phyloP scores from a whole-genome alignment of 495 filamentous ascomycete genomes.

The Aspergillus olivimuriae region DNA sequence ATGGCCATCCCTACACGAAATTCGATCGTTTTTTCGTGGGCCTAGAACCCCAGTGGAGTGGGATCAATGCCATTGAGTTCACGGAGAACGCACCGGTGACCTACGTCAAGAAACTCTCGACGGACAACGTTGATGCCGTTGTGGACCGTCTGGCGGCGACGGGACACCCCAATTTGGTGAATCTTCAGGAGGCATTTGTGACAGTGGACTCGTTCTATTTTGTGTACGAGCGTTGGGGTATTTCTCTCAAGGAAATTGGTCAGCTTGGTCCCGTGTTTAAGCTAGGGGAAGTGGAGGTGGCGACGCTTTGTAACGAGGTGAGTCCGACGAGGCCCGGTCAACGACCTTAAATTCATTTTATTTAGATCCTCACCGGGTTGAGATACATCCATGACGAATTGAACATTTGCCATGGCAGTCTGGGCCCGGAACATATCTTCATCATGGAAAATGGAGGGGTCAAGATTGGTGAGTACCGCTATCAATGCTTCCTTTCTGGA shows the following conservation, averaged over 20 bases:
- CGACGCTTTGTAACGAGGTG: conserved; percentile 7
- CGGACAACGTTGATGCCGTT: background rate
- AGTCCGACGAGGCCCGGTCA: background rate
- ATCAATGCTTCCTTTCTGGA: background rate
- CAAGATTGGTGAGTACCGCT: conserved; percentile 3
- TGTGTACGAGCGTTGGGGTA: conserved; percentile 6
- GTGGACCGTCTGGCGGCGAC: background rate
- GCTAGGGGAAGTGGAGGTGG: conserved; percentile 7
- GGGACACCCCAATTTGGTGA: conserved; percentile 2
- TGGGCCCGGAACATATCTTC: background rate
- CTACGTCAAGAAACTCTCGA: conserved; percentile 2
- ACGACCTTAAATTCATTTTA: background rate
- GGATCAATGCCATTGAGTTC: conserved; percentile 5
- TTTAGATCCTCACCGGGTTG: conserved; percentile 4
- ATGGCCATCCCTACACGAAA: conserved; percentile 1
- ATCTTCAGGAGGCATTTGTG: conserved; percentile 6
- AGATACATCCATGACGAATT: conserved; percentile 5
- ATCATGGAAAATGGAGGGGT: conserved; percentile 5
- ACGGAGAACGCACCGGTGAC: background rate
- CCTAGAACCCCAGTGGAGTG: background rate
- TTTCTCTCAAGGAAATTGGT: conserved; percentile 5
- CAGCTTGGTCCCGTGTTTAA: background rate
- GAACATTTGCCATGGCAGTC: conserved; percentile 4
- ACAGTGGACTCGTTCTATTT: background rate
- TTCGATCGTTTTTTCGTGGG: conserved; percentile 2